Conservation (phyloP, 1,284 basidiomycete genomes). For the Erythrobasidium hasegawianum region DNA sequence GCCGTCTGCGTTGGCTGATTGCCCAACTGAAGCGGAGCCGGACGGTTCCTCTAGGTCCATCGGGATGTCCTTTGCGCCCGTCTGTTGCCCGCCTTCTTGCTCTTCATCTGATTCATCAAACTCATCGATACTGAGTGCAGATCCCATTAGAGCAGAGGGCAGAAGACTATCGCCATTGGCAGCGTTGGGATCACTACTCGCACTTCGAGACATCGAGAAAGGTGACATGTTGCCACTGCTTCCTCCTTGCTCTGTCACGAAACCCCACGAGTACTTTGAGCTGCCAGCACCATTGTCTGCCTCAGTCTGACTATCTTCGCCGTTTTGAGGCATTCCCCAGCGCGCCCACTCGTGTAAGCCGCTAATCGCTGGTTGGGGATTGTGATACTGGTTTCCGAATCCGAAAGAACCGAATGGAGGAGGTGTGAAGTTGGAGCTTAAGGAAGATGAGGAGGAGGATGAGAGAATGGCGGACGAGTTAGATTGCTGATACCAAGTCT, state of each 20-base stretch:
- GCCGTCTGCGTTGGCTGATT: background rate
- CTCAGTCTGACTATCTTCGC: background rate
- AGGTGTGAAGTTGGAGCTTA: slow-evolving; percentile 28
- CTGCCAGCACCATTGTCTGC: background rate
- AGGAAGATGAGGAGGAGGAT: slow-evolving; percentile 18
- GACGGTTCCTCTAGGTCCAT: background rate
- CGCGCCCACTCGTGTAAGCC: slow-evolving; percentile 17
- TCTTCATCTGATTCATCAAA: slow-evolving; percentile 35
- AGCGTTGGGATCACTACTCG: slow-evolving; percentile 7
- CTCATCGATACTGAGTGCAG: slow-evolving; percentile 23
- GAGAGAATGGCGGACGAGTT: slow-evolving; percentile 13
- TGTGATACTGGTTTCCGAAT: slow-evolving; percentile 17
- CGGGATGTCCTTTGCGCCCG: slow-evolving; percentile 1
- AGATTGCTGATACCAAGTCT: background rate
- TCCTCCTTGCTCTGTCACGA: background rate
- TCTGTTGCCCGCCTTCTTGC: slow-evolving; percentile 3
- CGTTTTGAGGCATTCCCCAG: slow-evolving; percentile 21
- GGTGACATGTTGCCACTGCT: background rate
- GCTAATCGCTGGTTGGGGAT: background rate
- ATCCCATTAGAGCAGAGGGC: slow-evolving; percentile 10
- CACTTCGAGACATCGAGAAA: background rate
- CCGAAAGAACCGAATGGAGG: slow-evolving; percentile 30
- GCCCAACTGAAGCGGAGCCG: background rate
- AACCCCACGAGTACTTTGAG: slow-evolving; percentile 11
- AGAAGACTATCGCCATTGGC: background rate